These are phyloP conservation scores for Castanea mollissima DNA, from an alignment of 306 rosid species.

Conservation along the genomic window DNA sequence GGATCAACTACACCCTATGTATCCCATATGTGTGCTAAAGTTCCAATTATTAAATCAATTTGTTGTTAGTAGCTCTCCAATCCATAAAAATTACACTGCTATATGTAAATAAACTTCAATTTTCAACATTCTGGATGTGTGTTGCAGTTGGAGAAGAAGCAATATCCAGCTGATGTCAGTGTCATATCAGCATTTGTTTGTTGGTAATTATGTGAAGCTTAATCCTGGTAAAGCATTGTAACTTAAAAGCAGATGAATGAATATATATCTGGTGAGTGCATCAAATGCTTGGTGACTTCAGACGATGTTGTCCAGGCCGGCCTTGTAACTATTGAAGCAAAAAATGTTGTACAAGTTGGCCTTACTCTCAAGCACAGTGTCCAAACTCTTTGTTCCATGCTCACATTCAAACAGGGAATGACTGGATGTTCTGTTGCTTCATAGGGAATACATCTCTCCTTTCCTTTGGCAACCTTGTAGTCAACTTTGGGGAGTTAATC, in stretches of 20 bases:
- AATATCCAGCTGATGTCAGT: slow-evolving; percentile 78
- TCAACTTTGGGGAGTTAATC: background rate
- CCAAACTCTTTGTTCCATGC: slow-evolving; percentile 86
- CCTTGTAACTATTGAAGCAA: no score
- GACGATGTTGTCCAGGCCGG: slow-evolving; percentile 81
- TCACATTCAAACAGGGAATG: slow-evolving; percentile 77
- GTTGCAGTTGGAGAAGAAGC: slow-evolving; percentile 62
- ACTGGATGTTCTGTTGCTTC: background rate
- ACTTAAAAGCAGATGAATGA: slow-evolving; percentile 82
- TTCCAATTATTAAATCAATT: background rate
- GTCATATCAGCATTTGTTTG: slow-evolving; percentile 77
- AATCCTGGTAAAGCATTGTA: slow-evolving; percentile 79
- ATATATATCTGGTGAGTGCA: slow-evolving; percentile 66
- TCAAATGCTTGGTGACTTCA: slow-evolving; percentile 92
- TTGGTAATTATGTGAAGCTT: slow-evolving; percentile 70
- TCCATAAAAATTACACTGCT: background rate
- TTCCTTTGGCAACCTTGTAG: background rate
- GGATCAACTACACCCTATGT: background rate
- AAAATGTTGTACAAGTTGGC: slow-evolving; percentile 88
- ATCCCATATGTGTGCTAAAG: background rate
- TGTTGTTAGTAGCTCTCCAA: background rate
- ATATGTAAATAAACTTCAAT: background rate
- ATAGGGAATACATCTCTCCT: background rate
- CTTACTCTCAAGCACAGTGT: slow-evolving; percentile 88
- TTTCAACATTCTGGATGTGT: slow-evolving; percentile 9